Percentiles rank a stretch among this genome's conserved stretches.
Conservation (phyloP, 2,329 filamentous ascomycete species). For the Emergomyces pasteurianus region DNA sequence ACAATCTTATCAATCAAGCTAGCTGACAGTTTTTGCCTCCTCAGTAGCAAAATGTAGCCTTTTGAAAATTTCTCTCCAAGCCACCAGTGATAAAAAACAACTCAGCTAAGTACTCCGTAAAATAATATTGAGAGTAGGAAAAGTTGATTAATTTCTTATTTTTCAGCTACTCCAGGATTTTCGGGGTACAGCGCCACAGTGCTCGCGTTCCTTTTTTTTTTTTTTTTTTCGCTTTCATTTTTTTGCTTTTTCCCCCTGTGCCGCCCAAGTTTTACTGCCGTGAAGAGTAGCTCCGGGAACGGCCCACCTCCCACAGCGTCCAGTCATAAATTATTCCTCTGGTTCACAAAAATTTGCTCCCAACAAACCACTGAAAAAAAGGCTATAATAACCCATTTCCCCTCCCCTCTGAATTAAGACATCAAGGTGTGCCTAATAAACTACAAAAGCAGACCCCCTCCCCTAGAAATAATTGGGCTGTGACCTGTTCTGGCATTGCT, state of each 20-base stretch:
- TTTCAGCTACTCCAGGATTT: not conserved
- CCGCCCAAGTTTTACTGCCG: not conserved
- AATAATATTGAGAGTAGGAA: too few relatives aligned
- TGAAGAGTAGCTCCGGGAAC: not conserved
- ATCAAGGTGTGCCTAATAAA: not conserved
- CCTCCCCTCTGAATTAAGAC: not conserved
- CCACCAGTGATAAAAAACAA: not conserved
- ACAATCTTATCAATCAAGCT: constrained; percentile 2
- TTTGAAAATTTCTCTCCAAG: not conserved
- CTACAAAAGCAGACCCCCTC: not conserved
- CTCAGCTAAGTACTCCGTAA: not conserved
- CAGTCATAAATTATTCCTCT: not conserved
- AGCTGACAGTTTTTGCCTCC: not conserved
- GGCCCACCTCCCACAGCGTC: not conserved
- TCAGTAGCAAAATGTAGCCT: too few relatives aligned
- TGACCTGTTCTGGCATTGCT: not conserved
- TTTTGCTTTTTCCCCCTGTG: not conserved
- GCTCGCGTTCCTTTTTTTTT: not conserved
- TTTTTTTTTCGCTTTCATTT: not conserved
- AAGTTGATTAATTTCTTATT: not conserved
- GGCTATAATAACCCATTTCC: not conserved
- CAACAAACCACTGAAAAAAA: not conserved
- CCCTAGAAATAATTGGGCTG: not conserved
- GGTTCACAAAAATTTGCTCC: not conserved
- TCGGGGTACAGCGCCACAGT: not conserved